phyloP scores from a whole-genome alignment of 176 grass and related monocot species.

The Microstegium vimineum region DNA sequence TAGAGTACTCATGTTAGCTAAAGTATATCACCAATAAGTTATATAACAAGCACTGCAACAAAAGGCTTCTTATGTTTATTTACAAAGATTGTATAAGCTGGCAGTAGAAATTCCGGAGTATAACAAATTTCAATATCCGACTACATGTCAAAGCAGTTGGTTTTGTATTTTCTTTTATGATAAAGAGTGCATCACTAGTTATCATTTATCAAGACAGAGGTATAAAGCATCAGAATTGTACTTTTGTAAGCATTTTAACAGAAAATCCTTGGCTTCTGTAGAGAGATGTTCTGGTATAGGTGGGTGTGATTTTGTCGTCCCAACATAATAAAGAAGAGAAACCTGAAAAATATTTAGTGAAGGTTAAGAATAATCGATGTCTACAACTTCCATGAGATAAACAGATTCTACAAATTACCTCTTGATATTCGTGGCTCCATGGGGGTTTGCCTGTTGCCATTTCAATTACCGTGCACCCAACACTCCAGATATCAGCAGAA shows the following conservation, averaged over 20 bases:
- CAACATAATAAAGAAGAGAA: conserved; percentile 88
- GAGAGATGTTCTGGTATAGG: conserved; percentile 96
- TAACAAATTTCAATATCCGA: conserved; percentile 22
- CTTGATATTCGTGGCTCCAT: conserved; percentile 84
- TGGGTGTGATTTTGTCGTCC: conserved; percentile 89
- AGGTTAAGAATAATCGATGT: conserved; percentile 5
- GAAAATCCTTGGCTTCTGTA: conserved; percentile 81
- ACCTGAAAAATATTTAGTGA: conserved; percentile 48
- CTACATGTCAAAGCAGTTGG: conserved; percentile 2
- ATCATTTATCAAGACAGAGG: conserved; percentile 16
- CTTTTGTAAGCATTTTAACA: conserved; percentile 91
- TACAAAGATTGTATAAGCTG: conserved; percentile 1
- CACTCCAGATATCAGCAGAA: conserved; percentile 94
- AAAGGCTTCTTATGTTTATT: not conserved
- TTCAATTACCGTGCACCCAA: conserved; percentile 95
- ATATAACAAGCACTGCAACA: not conserved
- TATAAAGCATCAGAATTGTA: conserved; percentile 35
- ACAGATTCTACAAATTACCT: conserved; percentile 35
- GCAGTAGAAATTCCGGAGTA: conserved; percentile 9
- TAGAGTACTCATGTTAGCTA: not conserved
- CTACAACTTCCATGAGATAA: not conserved
- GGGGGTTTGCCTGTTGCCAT: conserved; percentile 95
- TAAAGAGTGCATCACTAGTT: not conserved
- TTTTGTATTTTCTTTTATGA: not conserved
- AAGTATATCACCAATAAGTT: not conserved